Conservation (phyloP, 179 eudicot genomes). For the Monotropa hypopitys region DNA sequence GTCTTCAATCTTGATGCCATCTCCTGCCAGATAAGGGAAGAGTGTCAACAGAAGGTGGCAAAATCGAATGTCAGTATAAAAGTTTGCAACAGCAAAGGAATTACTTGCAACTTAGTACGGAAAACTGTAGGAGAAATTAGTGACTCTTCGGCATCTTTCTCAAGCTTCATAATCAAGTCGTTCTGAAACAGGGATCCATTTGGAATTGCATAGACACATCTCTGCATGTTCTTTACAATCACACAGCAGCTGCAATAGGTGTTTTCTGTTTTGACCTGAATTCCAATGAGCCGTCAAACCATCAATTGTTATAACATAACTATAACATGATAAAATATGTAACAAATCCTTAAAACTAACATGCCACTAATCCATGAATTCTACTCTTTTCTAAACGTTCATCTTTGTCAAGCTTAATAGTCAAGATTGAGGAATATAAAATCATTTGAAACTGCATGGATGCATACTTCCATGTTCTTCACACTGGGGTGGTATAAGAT, state of each 20-base stretch:
- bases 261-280: slow-evolving; percentile 64
- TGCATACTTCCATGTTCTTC: neutral
- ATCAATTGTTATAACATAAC: slow-evolving; percentile 6
- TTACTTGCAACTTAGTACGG: slow-evolving; percentile 63
- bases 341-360: slow-evolving; percentile 1
- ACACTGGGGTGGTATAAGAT: neutral
- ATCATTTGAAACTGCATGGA: neutral
- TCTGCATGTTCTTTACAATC: slow-evolving; percentile 79
- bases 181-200: slow-evolving; percentile 39
- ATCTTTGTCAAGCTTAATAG: neutral
- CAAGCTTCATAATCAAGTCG: slow-evolving; percentile 47
- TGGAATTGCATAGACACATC: slow-evolving; percentile 85
- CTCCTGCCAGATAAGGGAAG: slow-evolving; percentile 29
- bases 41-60: slow-evolving; percentile 9
- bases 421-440: neutral
- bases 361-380: neutral
- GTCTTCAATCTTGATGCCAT: slow-evolving; percentile 65
- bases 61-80: neutral
- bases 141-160: slow-evolving; percentile 48
- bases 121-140: slow-evolving; percentile 37
- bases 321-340: neutral
- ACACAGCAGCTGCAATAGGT: slow-evolving; percentile 77
- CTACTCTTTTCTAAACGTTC: neutral
- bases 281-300: slow-evolving; percentile 11
- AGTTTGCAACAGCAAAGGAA: slow-evolving; percentile 3